phyloP scores from a whole-genome alignment of 305 asterid genomes.

The Solanum hybrid region DNA sequence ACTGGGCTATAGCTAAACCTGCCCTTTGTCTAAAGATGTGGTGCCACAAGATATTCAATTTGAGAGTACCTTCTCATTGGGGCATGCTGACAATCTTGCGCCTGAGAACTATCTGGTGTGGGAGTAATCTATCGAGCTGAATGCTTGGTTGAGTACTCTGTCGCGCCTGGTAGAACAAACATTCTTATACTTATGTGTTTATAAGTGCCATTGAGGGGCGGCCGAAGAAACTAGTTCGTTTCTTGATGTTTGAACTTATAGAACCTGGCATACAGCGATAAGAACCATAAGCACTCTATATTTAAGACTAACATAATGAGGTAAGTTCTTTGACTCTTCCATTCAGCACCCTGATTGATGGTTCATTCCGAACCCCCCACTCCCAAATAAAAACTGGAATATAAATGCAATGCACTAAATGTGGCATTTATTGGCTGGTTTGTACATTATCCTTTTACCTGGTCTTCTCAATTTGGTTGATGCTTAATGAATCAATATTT shows the following conservation, averaged over 20 bases:
- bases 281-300: not conserved
- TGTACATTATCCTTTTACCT: not conserved
- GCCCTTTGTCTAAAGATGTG: not conserved
- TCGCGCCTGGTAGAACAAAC: not conserved
- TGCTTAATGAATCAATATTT: not conserved
- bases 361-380: not conserved
- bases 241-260: not conserved
- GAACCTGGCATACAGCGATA: not conserved
- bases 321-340: not conserved
- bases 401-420: not conserved
- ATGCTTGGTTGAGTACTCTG: not conserved
- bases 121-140: not conserved
- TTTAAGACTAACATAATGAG: not conserved
- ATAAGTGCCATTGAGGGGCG: not conserved
- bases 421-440: not conserved
- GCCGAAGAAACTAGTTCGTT: not conserved
- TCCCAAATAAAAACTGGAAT: not conserved
- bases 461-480: not conserved
- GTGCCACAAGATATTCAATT: not conserved
- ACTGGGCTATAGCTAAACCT: not conserved
- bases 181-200: not conserved
- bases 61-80: not conserved
- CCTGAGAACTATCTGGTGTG: not conserved
- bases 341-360: not conserved
- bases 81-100: not conserved